Evolutionary conservation across 306 rosid genomes (phyloP).

Genomic region (Canavalia gladiata): DNA sequence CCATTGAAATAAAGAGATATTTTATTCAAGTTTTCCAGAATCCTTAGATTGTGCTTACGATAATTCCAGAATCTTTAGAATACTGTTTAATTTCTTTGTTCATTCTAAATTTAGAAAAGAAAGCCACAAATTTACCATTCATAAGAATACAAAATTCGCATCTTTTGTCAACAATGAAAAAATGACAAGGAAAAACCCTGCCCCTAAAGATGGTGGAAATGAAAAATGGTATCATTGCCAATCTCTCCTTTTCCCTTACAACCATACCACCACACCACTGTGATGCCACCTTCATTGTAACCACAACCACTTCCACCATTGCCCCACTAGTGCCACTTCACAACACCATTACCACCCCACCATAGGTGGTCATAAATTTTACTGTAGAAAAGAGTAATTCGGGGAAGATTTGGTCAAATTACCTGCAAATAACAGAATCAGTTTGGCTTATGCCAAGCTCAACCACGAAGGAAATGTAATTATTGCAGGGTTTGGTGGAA

Average conservation of each 20-base stretch:
- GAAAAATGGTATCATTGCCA: too few species aligned
- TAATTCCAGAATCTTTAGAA: not conserved
- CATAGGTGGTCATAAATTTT: not conserved
- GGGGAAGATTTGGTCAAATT: not conserved
- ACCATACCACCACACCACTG: not conserved
- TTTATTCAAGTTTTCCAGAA: not conserved
- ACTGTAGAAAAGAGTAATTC: not conserved
- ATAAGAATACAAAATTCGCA: too few species aligned
- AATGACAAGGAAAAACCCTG: too few species aligned
- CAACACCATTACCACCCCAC: not conserved
- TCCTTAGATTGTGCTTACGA: not conserved
- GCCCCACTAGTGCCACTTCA: not conserved
- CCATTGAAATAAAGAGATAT: conserved; percentile 6
- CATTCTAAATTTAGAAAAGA: not conserved
- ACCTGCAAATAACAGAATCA: not conserved
- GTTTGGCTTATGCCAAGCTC: not conserved
- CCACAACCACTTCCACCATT: not conserved
- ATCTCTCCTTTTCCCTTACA: too few species aligned
- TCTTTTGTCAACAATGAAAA: too few species aligned
- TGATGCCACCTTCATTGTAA: too few species aligned
- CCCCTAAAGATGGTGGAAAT: too few species aligned
- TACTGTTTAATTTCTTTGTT: not conserved
- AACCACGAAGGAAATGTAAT: not conserved
- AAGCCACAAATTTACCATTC: not conserved
- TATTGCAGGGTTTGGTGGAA: not conserved